phyloP scores from a whole-genome alignment of 1,139 yeast species.

The Ashbya aceris region DNA sequence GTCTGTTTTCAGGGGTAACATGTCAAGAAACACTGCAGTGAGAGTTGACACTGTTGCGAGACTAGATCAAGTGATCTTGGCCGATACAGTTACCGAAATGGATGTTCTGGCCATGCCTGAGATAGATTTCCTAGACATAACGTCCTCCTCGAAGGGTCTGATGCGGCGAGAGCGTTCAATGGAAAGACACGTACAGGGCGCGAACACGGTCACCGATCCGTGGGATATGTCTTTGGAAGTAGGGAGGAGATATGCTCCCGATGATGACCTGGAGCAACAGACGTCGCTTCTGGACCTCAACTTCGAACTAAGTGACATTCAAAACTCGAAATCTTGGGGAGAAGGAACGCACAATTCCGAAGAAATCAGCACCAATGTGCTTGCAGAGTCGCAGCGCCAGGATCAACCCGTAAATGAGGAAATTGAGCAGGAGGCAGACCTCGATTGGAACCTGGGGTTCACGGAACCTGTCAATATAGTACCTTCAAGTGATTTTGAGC shows the following conservation, averaged over 20 bases:
- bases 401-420: constrained; percentile 9
- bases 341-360: constrained; percentile 55
- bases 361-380: constrained; percentile 33
- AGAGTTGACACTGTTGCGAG: constrained; percentile 45
- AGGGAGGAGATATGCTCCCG: constrained; percentile 29
- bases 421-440: constrained; percentile 14
- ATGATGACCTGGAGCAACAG: constrained; percentile 31
- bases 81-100: constrained; percentile 70
- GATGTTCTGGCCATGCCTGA: constrained; percentile 64
- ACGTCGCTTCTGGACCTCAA: constrained; percentile 27
- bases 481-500: constrained; percentile 12
- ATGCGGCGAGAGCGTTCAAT: constrained; percentile 17
- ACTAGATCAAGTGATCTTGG: constrained; percentile 50
- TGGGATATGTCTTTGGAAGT: constrained; percentile 30
- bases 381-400: constrained; percentile 27
- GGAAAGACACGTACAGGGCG: constrained; percentile 27
- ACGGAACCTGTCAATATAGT: constrained; percentile 31
- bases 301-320: constrained; percentile 21
- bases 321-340: constrained; percentile 36
- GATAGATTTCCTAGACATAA: constrained; percentile 36
- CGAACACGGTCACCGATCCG: constrained; percentile 12
- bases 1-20: constrained; percentile 52
- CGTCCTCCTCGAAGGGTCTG: constrained; percentile 12
- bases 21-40: constrained; percentile 29
- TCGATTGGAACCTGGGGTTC: constrained; percentile 13